A percentile compares a stretch with the other conserved stretches of the same genome.
These are phyloP conservation scores for Trypanosoma vivax DNA, from an alignment of 208 protist species.

Conservation along the genomic window DNA sequence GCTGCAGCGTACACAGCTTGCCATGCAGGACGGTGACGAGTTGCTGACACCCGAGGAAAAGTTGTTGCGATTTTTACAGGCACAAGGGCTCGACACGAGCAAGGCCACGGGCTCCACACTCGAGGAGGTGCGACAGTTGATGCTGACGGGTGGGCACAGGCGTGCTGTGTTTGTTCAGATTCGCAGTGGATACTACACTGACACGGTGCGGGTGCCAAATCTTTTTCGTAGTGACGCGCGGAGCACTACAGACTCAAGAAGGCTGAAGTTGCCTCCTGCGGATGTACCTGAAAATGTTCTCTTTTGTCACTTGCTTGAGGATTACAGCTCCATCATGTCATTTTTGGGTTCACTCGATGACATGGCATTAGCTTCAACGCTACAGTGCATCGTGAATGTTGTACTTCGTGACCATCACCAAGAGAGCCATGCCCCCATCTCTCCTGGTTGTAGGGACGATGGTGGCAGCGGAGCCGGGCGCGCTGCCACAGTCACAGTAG, in stretches of 20 bases:
- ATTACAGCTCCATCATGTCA: conserved; percentile 28
- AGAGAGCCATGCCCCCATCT: background rate
- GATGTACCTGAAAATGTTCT: conserved; percentile 72
- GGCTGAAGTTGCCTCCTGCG: conserved; percentile 55
- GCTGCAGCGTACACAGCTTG: conserved; percentile 72
- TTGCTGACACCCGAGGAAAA: conserved; percentile 60
- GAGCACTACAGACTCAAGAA: conserved; percentile 55
- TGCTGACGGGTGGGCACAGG: conserved; percentile 51
- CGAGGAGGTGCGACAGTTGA: conserved; percentile 58
- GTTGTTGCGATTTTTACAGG: conserved; percentile 73
- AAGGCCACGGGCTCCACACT: conserved; percentile 36
- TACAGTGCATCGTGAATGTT: conserved; percentile 29
- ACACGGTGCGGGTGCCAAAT: conserved; percentile 68
- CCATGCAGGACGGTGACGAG: conserved; percentile 44
- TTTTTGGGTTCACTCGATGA: conserved; percentile 19
- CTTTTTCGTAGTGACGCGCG: conserved; percentile 46
- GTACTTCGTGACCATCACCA: conserved; percentile 31
- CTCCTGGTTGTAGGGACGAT: too few relatives aligned
- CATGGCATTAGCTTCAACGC: conserved; percentile 13
- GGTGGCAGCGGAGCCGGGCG: too few relatives aligned
- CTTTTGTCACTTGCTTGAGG: conserved; percentile 50
- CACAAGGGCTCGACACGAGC: conserved; percentile 71
- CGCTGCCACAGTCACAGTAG: background rate
- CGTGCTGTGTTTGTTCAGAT: conserved; percentile 81
- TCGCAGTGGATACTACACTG: conserved; percentile 43